Percentiles rank a stretch among this genome's conserved stretches.
Conservation (phyloP, 306 rosid genomes). For the Urtica urens region DNA sequence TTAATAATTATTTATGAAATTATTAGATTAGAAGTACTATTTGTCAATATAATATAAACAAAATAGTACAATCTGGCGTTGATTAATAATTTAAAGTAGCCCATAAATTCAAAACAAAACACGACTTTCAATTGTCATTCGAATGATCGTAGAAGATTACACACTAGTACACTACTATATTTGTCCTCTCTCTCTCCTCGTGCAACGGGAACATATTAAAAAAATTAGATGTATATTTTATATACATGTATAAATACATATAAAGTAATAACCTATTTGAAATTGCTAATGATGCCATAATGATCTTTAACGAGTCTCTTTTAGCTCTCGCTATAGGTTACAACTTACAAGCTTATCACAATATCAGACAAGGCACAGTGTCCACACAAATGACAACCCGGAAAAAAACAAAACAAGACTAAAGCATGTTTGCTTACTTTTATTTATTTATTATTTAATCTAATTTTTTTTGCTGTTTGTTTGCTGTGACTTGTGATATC, state of each 20-base stretch:
- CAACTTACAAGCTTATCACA: not conserved
- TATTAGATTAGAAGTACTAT: too few relatives aligned
- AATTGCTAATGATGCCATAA: too few relatives aligned
- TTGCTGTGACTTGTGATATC: not conserved
- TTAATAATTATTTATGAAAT: too few relatives aligned
- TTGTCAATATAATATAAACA: too few relatives aligned
- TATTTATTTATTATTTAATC: not conserved
- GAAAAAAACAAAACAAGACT: not conserved
- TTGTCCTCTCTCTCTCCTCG: not conserved
- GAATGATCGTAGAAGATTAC: not conserved
- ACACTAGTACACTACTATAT: too few relatives aligned
- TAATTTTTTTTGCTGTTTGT: not conserved
- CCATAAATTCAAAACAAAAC: too few relatives aligned
- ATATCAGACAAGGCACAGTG: not conserved
- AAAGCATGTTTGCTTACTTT: not conserved
- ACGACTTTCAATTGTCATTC: not conserved
- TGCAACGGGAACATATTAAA: not conserved
- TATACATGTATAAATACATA: too few relatives aligned
- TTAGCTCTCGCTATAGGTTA: not conserved
- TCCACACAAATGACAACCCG: slow-evolving; percentile 8
- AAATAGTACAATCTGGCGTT: too few relatives aligned
- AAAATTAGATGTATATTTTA: too few relatives aligned
- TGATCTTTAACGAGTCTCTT: too few relatives aligned
- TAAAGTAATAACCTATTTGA: too few relatives aligned
- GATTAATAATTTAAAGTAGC: too few relatives aligned